Conservation (phyloP, 257 asterid genomes). For the Fraxinus cuspidata region DNA sequence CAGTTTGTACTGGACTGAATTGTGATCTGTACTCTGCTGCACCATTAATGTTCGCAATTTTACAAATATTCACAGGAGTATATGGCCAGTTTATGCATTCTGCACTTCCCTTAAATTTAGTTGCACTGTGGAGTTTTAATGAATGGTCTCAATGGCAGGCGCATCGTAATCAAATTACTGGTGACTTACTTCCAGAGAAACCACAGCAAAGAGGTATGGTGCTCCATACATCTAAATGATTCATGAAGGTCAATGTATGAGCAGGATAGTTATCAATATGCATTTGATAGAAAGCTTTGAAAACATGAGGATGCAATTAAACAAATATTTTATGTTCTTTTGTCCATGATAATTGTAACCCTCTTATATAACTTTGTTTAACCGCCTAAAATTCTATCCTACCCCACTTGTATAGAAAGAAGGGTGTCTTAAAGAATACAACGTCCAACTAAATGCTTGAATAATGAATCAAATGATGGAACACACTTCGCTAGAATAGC, state of each 20-base stretch:
- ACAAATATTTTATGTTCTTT: background rate
- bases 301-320: background rate
- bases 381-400: background rate
- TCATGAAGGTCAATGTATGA: background rate
- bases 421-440: constrained; percentile 9
- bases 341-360: background rate
- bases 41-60: background rate
- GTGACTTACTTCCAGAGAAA: constrained; percentile 96
- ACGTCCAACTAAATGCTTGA: background rate
- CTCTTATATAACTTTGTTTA: background rate
- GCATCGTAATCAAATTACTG: constrained; percentile 90
- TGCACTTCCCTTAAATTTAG: background rate
- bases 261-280: background rate
- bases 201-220: constrained; percentile 92
- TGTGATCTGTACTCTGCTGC: background rate
- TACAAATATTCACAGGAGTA: background rate
- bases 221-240: background rate
- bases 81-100: background rate
- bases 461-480: background rate
- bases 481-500: background rate
- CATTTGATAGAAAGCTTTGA: background rate
- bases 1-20: background rate
- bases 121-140: background rate
- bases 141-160: constrained; percentile 57
- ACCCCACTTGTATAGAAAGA: background rate